phyloP scores from a whole-genome alignment of 768 basidiomycete genomes.

The Strobilomyces confusus region DNA sequence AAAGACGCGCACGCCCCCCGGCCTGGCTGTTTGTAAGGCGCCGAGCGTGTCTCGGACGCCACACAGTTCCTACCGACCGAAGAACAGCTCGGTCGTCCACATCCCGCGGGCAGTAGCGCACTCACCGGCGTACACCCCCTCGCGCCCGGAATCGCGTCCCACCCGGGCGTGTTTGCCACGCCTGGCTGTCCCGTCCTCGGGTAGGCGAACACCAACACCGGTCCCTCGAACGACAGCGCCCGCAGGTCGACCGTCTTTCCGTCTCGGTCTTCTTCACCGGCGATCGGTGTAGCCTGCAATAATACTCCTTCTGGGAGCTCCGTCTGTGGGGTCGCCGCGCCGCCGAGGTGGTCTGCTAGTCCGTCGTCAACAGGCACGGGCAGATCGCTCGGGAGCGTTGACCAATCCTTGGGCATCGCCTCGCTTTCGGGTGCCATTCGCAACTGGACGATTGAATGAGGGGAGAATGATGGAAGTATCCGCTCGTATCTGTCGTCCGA shows the following conservation, averaged over 20 bases:
- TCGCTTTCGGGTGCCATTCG: background rate
- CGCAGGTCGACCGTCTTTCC: constrained; percentile 10
- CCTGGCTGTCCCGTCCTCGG: constrained; percentile 20
- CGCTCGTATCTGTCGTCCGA: no score
- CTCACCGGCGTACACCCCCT: constrained; percentile 24
- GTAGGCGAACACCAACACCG: constrained; percentile 23
- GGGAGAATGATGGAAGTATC: no score
- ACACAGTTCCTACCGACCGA: constrained; percentile 19
- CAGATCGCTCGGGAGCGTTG: constrained; percentile 11
- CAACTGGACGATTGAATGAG: no score
- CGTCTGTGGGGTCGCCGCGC: background rate
- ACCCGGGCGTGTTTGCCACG: constrained; percentile 9
- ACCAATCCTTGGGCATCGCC: constrained; percentile 5
- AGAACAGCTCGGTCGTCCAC: background rate
- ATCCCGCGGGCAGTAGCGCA: no score
- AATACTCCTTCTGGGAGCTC: constrained; percentile 4
- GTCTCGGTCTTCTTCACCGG: background rate
- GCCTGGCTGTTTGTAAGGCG: background rate
- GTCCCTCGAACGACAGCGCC: constrained; percentile 12
- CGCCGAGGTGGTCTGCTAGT: constrained; percentile 9
- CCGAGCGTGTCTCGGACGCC: constrained; percentile 11
- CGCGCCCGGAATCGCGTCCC: constrained; percentile 24
- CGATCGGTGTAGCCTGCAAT: constrained; percentile 5
- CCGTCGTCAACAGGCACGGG: constrained; percentile 14
- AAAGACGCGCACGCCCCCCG: constrained; percentile 4